Evolutionary conservation across 164 flowering plant species (phyloP).

Genomic region (Pachysandra terminalis): DNA sequence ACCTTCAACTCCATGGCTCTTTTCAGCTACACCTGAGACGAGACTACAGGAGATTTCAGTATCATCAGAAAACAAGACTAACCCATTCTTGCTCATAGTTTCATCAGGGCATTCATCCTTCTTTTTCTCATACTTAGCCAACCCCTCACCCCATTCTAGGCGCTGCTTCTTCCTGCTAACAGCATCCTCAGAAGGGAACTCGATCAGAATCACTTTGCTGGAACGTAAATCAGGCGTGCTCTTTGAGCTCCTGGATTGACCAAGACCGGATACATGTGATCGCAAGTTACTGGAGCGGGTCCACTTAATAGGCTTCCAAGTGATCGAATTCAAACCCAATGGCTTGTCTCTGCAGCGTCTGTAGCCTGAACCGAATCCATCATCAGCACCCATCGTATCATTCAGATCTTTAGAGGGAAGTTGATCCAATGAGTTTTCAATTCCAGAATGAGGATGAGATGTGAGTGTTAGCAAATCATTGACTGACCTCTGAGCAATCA

Average conservation of each 20-base stretch:
- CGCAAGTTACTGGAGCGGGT: constrained; percentile 69
- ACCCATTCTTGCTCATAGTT: constrained; percentile 26
- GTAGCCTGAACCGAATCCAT: constrained; percentile 43
- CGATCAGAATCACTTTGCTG: constrained; percentile 34
- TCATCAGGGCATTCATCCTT: constrained; percentile 77
- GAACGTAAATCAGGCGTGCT: constrained; percentile 42
- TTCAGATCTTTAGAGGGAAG: constrained; percentile 43
- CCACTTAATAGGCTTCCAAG: constrained; percentile 88
- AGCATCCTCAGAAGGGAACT: constrained; percentile 59
- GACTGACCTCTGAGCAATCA: constrained; percentile 45
- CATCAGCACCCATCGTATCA: constrained; percentile 36
- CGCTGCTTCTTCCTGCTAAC: constrained; percentile 83
- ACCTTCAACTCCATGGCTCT: constrained; percentile 48
- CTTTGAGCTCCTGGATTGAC: constrained; percentile 70
- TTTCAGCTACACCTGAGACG: constrained; percentile 31
- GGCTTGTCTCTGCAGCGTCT: constrained; percentile 49
- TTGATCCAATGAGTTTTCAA: constrained; percentile 33
- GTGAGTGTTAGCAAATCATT: constrained; percentile 34
- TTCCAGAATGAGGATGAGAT: constrained; percentile 42
- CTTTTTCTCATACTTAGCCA: constrained; percentile 96
- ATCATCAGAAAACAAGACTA: constrained; percentile 9
- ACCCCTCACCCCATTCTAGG: constrained; percentile 98
- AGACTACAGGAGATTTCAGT: constrained; percentile 25
- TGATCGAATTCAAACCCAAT: constrained; percentile 37
- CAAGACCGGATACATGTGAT: constrained; percentile 74